Conservation (phyloP, 345 rosid genomes). For the Litchi chinensis region DNA sequence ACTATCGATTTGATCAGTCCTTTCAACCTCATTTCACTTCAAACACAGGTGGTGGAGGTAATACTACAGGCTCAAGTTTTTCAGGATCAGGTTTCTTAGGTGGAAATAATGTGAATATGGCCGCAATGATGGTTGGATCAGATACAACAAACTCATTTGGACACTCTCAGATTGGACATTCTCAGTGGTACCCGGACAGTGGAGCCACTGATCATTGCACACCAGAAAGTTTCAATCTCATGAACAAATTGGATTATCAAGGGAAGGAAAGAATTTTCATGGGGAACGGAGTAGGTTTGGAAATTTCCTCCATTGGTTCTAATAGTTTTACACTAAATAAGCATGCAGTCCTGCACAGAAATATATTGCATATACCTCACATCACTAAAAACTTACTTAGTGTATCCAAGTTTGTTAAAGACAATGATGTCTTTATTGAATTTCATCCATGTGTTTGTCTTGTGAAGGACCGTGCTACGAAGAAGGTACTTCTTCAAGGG, state of each 20-base stretch:
- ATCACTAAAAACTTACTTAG: background rate
- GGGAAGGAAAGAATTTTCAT: too few relatives aligned
- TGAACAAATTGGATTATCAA: too few relatives aligned
- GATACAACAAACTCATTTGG: too few relatives aligned
- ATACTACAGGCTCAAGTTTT: too few relatives aligned
- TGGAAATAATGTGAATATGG: too few relatives aligned
- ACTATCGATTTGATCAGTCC: background rate
- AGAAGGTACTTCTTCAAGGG: background rate
- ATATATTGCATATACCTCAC: slow-evolving; percentile 10
- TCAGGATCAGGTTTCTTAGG: too few relatives aligned
- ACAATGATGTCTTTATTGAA: background rate
- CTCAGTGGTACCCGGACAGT: background rate
- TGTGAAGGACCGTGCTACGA: background rate
- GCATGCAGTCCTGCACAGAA: background rate
- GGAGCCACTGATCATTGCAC: background rate
- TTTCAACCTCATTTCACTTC: background rate
- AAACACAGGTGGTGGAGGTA: too few relatives aligned
- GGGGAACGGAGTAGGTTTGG: too few relatives aligned
- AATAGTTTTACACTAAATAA: too few relatives aligned
- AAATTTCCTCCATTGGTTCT: too few relatives aligned
- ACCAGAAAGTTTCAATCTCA: background rate
- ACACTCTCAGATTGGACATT: too few relatives aligned
- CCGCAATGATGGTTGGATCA: too few relatives aligned
- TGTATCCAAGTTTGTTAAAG: background rate
- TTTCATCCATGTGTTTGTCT: background rate